phyloP scores from a whole-genome alignment of 2,329 filamentous ascomycete species.

The Phaeosphaeria sp. region DNA sequence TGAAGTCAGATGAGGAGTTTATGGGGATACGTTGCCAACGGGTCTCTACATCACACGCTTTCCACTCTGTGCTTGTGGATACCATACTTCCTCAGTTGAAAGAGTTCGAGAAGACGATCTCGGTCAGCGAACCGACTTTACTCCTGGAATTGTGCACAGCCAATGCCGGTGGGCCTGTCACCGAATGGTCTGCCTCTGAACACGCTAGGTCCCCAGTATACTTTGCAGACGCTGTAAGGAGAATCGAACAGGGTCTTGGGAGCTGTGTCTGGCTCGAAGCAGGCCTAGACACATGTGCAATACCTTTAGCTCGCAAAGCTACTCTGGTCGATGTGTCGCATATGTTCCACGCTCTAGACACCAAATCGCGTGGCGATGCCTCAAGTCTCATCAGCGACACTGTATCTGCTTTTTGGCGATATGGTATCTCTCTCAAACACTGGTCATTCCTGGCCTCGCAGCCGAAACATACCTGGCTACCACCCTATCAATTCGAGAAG shows the following conservation, averaged over 20 bases:
- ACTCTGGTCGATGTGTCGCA: neutral
- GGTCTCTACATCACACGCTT: constrained; percentile 31
- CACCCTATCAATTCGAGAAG: neutral
- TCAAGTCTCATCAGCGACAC: neutral
- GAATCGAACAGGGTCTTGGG: constrained; percentile 14
- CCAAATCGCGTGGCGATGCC: constrained; percentile 1
- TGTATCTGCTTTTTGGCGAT: neutral
- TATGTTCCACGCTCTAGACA: neutral
- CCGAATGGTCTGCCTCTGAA: neutral
- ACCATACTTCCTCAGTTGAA: constrained; percentile 35
- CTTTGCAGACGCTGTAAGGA: constrained; percentile 23
- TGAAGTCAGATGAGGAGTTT: constrained; percentile 1
- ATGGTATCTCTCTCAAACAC: neutral
- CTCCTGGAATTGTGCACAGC: neutral
- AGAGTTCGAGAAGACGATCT: constrained; percentile 28
- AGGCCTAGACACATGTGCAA: constrained; percentile 25
- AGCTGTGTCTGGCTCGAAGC: constrained; percentile 45
- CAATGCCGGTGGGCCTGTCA: constrained; percentile 1
- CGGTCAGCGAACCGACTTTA: neutral
- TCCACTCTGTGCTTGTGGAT: constrained; percentile 37
- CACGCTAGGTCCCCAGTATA: constrained; percentile 33
- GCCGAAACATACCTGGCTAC: neutral
- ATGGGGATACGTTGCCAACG: constrained; percentile 23
- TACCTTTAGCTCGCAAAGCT: constrained; percentile 1
- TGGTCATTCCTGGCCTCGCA: neutral